These are phyloP conservation scores for Paraphoma chrysanthemicola DNA, from an alignment of 2,329 filamentous ascomycete genomes.

Conservation along the genomic window DNA sequence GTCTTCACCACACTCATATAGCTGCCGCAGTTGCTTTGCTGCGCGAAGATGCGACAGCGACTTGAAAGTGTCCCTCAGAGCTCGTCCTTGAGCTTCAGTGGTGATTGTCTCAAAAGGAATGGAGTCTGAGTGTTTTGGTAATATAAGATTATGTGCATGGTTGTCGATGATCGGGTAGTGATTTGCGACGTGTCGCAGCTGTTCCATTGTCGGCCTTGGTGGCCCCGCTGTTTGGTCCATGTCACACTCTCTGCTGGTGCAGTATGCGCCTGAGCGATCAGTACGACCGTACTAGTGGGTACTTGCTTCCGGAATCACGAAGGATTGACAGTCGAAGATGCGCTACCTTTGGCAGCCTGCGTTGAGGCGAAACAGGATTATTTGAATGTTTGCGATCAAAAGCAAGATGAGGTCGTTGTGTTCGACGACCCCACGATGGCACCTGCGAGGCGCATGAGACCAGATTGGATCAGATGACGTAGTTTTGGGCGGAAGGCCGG, in stretches of 20 bases:
- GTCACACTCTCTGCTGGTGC: background rate
- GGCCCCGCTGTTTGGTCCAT: slow-evolving; percentile 27
- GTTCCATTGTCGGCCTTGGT: slow-evolving; percentile 36
- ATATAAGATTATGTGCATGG: slow-evolving; percentile 74
- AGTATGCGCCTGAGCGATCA: background rate
- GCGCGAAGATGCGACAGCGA: slow-evolving; percentile 75
- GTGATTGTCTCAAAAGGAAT: slow-evolving; percentile 69
- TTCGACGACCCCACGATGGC: slow-evolving; percentile 1
- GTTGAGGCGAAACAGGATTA: background rate
- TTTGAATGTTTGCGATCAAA: background rate
- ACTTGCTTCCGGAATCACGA: background rate
- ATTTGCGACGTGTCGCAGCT: slow-evolving; percentile 42
- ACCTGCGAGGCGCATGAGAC: background rate
- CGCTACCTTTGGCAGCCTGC: background rate
- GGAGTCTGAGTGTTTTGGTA: slow-evolving; percentile 55
- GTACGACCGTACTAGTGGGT: background rate
- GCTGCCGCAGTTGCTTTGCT: slow-evolving; percentile 69
- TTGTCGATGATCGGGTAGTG: slow-evolving; percentile 72
- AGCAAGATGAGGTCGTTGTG: background rate
- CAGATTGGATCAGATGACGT: slow-evolving; percentile 11
- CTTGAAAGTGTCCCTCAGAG: slow-evolving; percentile 66
- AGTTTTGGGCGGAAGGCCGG: slow-evolving; percentile 9
- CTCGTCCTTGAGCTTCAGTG: slow-evolving; percentile 74
- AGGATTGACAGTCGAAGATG: no score
- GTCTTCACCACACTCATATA: slow-evolving; percentile 65